A percentile compares a stretch with the other conserved stretches of the same genome.
Conservation (phyloP, 164 flowering plant genomes). For the Echeveria elegans region DNA sequence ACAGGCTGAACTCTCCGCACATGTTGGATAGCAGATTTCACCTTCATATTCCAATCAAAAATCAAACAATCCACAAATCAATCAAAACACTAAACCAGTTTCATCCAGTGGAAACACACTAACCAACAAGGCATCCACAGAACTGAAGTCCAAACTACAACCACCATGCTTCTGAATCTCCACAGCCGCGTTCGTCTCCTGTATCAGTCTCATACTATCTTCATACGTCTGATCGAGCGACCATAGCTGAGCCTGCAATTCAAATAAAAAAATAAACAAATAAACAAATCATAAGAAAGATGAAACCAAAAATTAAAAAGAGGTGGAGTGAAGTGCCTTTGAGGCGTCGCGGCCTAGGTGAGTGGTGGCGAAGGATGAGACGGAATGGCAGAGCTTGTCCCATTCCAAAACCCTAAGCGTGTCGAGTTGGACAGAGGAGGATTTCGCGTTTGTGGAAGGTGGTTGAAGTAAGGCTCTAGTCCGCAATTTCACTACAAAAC, state of each 20-base stretch:
- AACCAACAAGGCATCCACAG: constrained; percentile 43
- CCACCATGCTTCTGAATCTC: constrained; percentile 64
- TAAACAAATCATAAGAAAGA: too few species aligned
- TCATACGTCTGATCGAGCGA: constrained; percentile 46
- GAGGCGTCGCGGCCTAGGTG: too few species aligned
- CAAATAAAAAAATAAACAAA: background rate
- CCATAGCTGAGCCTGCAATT: constrained; percentile 53
- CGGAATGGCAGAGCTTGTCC: too few species aligned
- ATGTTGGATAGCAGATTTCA: constrained; percentile 51
- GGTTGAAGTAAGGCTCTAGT: too few species aligned
- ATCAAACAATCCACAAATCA: background rate
- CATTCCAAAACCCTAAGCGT: too few species aligned
- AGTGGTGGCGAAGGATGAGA: too few species aligned
- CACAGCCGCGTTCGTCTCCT: constrained; percentile 77
- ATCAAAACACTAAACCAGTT: background rate
- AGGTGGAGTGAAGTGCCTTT: too few species aligned
- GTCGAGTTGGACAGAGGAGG: too few species aligned
- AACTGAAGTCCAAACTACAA: constrained; percentile 47
- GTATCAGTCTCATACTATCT: constrained; percentile 54
- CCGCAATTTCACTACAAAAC: too few species aligned
- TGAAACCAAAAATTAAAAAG: too few species aligned
- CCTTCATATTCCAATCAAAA: constrained; percentile 30
- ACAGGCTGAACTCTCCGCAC: constrained; percentile 47
- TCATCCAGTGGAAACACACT: constrained; percentile 8
- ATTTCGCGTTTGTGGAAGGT: too few species aligned